phyloP scores from a whole-genome alignment of 208 protist species.

The Leptomonas seymouri region DNA sequence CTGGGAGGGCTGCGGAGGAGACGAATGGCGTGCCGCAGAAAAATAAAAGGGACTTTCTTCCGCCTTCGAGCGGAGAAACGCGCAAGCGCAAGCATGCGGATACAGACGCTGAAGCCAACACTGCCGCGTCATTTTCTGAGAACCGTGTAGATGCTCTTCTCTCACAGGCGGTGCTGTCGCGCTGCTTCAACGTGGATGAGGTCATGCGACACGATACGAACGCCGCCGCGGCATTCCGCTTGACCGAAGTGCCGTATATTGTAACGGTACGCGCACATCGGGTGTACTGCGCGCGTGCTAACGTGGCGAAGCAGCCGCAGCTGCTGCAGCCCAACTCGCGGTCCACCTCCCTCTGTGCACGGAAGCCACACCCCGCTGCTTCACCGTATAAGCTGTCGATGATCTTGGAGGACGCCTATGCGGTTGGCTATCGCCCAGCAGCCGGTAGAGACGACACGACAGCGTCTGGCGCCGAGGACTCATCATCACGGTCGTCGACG shows the following conservation, averaged over 20 bases:
- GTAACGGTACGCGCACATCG: conserved; percentile 68
- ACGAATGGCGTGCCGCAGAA: not conserved
- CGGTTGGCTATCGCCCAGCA: conserved; percentile 5
- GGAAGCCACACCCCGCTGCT: conserved; percentile 16
- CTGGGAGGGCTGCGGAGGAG: not conserved
- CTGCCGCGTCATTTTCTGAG: not conserved
- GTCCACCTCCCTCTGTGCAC: conserved; percentile 2
- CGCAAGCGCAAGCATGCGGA: conserved; percentile 7
- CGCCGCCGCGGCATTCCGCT: conserved; percentile 11
- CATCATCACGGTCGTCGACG: not conserved
- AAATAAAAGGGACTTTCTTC: too few relatives aligned
- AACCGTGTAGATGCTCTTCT: not conserved
- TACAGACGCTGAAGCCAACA: not conserved
- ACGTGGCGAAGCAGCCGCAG: conserved; percentile 8
- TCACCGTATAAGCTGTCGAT: conserved; percentile 36
- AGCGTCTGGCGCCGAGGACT: not conserved
- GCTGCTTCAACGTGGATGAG: conserved; percentile 30
- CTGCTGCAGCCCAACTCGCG: not conserved
- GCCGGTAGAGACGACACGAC: not conserved
- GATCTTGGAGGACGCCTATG: conserved; percentile 58
- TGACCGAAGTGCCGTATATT: conserved; percentile 6
- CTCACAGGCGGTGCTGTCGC: conserved; percentile 14
- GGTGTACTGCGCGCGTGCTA: conserved; percentile 45
- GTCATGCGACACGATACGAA: conserved; percentile 45
- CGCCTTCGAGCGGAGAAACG: not conserved